phyloP scores from a whole-genome alignment of 2,329 filamentous ascomycete genomes.

The Colletotrichum sp. region DNA sequence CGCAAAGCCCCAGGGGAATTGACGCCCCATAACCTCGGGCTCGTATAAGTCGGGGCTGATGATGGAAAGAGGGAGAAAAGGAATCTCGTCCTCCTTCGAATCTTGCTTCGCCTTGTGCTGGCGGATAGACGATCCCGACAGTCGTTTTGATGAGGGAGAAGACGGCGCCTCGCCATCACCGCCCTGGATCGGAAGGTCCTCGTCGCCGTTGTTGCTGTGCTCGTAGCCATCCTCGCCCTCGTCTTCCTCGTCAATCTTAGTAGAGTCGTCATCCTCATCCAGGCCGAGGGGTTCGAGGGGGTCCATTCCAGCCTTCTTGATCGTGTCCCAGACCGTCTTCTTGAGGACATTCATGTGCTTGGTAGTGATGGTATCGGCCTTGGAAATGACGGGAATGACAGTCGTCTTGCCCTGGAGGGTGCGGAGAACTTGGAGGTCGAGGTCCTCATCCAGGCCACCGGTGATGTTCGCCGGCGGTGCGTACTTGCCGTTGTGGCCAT shows the following conservation, averaged over 20 bases:
- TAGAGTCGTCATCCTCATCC: constrained; percentile 72
- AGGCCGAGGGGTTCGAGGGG: constrained; percentile 86
- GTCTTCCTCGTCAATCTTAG: constrained; percentile 61
- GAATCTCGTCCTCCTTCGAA: constrained; percentile 57
- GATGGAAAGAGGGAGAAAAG: constrained; percentile 87
- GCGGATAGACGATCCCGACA: constrained; percentile 51
- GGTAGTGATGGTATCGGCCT: constrained; percentile 95
- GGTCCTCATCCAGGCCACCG: constrained; percentile 81
- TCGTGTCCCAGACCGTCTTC: constrained; percentile 85
- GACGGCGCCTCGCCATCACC: constrained; percentile 27
- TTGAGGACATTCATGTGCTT: constrained; percentile 94
- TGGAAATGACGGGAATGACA: constrained; percentile 93
- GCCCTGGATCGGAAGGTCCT: constrained; percentile 46
- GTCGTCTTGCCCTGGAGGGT: constrained; percentile 92
- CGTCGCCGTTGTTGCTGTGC: constrained; percentile 30
- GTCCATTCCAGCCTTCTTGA: constrained; percentile 86
- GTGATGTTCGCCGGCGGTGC: constrained; percentile 48
- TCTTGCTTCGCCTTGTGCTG: constrained; percentile 50
- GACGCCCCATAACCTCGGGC: constrained; percentile 77
- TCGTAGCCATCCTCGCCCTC: constrained; percentile 43
- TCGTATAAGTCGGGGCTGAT: constrained; percentile 94
- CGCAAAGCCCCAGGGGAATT: constrained; percentile 96
- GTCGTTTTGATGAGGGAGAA: constrained; percentile 47
- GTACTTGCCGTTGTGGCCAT: constrained; percentile 58
- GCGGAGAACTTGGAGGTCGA: constrained; percentile 89